Conservation (phyloP, 257 asterid species). For the Craterostigma plantagineum region DNA sequence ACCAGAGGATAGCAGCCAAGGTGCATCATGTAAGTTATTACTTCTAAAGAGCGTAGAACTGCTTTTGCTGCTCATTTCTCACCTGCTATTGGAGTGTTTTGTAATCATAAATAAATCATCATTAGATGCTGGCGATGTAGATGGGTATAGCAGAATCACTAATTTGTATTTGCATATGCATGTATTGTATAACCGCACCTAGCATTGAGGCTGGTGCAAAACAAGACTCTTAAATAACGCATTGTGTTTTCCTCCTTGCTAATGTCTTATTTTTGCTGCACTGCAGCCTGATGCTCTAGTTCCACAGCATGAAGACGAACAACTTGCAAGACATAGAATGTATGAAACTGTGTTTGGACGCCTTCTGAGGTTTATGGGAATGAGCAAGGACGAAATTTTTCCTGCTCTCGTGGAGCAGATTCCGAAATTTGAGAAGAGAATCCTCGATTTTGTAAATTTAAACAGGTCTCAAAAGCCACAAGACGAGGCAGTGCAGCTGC, state of each 20-base stretch:
- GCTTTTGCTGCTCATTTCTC: background rate
- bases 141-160: too few species aligned
- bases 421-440: conserved; percentile 51
- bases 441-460: conserved; percentile 43
- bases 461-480: conserved; percentile 75
- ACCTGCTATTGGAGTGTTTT: background rate
- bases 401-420: conserved; percentile 46
- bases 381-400: conserved; percentile 44
- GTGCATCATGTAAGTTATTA: conserved; percentile 17
- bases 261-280: conserved; percentile 7
- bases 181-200: background rate
- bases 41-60: background rate
- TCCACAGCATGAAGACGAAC: conserved; percentile 63
- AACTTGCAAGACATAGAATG: conserved; percentile 51
- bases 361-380: conserved; percentile 39
- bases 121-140: too few species aligned
- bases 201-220: too few species aligned
- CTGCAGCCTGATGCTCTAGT: conserved; percentile 71
- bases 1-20: conserved; percentile 50
- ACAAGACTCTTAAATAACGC: too few species aligned
- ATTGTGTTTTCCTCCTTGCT: conserved; percentile 1
- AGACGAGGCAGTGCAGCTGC: conserved; percentile 52
- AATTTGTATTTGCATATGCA: background rate
- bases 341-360: conserved; percentile 68
- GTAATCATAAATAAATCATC: too few species aligned